These are phyloP conservation scores for Verticillium albo-atrum DNA, from an alignment of 2,329 filamentous ascomycete genomes.

Conservation along the genomic window DNA sequence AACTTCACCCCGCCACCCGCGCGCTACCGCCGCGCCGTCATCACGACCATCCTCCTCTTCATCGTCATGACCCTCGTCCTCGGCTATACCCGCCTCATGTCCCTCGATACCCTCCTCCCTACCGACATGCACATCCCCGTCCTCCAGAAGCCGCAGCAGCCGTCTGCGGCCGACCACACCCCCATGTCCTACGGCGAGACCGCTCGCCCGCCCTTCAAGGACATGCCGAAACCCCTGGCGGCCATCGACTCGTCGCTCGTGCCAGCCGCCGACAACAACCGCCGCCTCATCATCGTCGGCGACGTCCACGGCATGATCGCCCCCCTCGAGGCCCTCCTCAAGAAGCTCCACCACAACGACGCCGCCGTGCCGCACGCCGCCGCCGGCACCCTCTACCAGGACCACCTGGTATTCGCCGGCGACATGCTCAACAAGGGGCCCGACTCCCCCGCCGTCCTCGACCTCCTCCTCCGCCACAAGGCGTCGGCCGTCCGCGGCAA, in stretches of 20 bases:
- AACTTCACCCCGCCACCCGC: neutral
- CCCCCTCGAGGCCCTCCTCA: constrained; percentile 61
- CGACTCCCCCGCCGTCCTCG: constrained; percentile 72
- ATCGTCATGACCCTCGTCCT: constrained; percentile 27
- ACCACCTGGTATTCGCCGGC: constrained; percentile 73
- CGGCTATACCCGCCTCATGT: constrained; percentile 26
- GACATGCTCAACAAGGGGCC: constrained; percentile 86
- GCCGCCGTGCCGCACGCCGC: constrained; percentile 12
- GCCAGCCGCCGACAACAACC: constrained; percentile 32
- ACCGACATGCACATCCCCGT: constrained; percentile 7
- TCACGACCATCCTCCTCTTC: constrained; percentile 25
- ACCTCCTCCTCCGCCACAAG: constrained; percentile 65
- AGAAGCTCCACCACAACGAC: constrained; percentile 58
- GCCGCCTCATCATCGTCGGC: constrained; percentile 74
- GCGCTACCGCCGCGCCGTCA: constrained; percentile 22
- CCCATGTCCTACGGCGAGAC: constrained; percentile 29
- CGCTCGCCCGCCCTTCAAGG: constrained; percentile 31
- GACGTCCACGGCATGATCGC: constrained; percentile 87
- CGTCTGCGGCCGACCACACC: constrained; percentile 32
- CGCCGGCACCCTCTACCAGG: constrained; percentile 35
- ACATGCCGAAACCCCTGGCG: constrained; percentile 12
- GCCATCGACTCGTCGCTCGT: constrained; percentile 23
- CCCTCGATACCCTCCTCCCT: constrained; percentile 11
- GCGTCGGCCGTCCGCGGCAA: constrained; percentile 87
- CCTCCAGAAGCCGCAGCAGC: neutral